Evolutionary conservation across 768 basidiomycete species (phyloP), one percentile per base, ranked within the genome.

Genomic region (Tylopilus plumbeoviolaceoides): DNA sequence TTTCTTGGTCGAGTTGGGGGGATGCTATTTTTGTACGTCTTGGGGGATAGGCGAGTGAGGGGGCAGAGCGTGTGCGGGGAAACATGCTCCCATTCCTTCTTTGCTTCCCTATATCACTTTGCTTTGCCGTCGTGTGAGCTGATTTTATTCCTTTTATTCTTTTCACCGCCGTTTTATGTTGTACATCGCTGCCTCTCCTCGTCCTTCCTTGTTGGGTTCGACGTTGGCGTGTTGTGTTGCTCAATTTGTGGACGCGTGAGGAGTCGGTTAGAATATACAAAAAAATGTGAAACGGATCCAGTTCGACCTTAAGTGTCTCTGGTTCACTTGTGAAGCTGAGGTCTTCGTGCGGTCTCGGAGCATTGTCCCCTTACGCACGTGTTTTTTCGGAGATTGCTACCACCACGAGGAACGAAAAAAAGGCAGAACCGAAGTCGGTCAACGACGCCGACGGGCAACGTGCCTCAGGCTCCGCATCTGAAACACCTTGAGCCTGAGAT

Each of bases 181-280:
- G 57, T 65, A 49, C 55, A 21, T 57, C 46, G 44, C 23, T 41
- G 20, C 15, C 40, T 15, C 40, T 44, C 41, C 25, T 48, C 44
- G 48, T 55, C 55, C 42, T 50, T 45, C 47, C 51, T 25, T 56
- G 53, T 55, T 50, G 27, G 49, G 39, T 53, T 53, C 25, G 54
- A 55, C 45, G 44, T 36, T 47, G 39, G 49, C 46, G 39, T 57
- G 49, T 54, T 53, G 31, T 50, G 51, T 48, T 35, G 35, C 47
- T 28, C 42, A 14, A 47, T 51, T 59, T 53, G 54, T 54, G 62
- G 58, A 55, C 48, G 64, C 55, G 65, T 62, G 65, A 57, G 64
- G 65, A 50, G 65, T 63, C 52, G 18, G 49, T 30, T 52, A 63
- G 47, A 52, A 54, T 45, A 59, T 28, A 49, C 42, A 51, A 44